These are phyloP conservation scores for Cystoderma amianthinum DNA, from an alignment of 768 basidiomycete genomes.

Conservation along the genomic window DNA sequence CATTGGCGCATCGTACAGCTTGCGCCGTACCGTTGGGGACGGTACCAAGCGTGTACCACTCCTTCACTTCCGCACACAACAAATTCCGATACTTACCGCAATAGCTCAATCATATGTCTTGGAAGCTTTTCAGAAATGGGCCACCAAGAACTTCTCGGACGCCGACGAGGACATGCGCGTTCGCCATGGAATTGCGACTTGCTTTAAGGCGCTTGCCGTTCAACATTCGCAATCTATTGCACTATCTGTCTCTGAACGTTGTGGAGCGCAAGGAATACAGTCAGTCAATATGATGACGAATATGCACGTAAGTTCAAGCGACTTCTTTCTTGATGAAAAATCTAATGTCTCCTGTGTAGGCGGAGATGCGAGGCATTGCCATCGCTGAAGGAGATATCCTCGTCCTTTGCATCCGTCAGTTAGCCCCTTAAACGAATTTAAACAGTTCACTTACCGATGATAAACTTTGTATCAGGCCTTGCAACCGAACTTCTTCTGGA, in stretches of 20 bases:
- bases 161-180: constrained; percentile 5
- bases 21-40: constrained; percentile 16
- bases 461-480: constrained; percentile 11
- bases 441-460: not conserved
- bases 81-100: constrained; percentile 27
- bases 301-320: constrained; percentile 19
- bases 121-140: constrained; percentile 18
- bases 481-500: constrained; percentile 17
- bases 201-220: constrained; percentile 11
- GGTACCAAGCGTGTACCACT: constrained; percentile 14
- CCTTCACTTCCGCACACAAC: constrained; percentile 32
- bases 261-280: constrained; percentile 37
- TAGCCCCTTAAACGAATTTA: not conserved
- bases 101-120: constrained; percentile 27
- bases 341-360: constrained; percentile 12
- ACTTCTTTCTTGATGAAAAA: not conserved
- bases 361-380: constrained; percentile 26
- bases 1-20: constrained; percentile 22
- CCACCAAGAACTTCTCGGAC: constrained; percentile 19
- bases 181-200: constrained; percentile 15
- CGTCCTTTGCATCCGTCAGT: constrained; percentile 30
- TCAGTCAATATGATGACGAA: constrained; percentile 24
- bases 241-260: constrained; percentile 23
- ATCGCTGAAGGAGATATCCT: constrained; percentile 42
- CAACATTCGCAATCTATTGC: constrained; percentile 9